phyloP scores from a whole-genome alignment of 495 filamentous ascomycete species.

The Podospora bellae-mahoneyi region DNA sequence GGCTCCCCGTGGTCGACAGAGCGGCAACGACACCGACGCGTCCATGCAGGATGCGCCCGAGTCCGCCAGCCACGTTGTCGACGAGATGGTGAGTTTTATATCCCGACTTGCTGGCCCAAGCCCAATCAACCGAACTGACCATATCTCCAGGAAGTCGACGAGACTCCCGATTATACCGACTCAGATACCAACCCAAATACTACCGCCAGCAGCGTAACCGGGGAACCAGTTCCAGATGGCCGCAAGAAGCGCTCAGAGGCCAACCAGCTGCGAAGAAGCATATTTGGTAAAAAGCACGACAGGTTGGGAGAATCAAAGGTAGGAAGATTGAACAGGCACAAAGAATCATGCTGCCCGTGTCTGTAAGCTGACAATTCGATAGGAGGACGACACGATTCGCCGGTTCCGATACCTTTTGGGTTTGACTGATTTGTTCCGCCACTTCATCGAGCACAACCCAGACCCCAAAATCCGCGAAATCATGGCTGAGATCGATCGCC shows the following conservation, averaged over 20 bases:
- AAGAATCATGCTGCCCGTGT: neutral
- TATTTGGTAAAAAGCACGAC: slow-evolving; percentile 93
- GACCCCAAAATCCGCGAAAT: slow-evolving; percentile 88
- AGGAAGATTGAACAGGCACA: slow-evolving; percentile 24
- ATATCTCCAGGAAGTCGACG: slow-evolving; percentile 60
- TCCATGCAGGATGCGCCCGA: slow-evolving; percentile 63
- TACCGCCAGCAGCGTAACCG: slow-evolving; percentile 80
- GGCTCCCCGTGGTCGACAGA: slow-evolving; percentile 55
- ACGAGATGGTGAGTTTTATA: slow-evolving; percentile 47
- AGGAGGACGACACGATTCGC: slow-evolving; percentile 95
- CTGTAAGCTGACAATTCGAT: slow-evolving; percentile 15
- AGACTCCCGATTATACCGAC: slow-evolving; percentile 83
- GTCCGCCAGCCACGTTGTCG: slow-evolving; percentile 30
- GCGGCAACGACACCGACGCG: slow-evolving; percentile 51
- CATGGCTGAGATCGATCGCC: slow-evolving; percentile 87
- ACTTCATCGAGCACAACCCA: slow-evolving; percentile 97
- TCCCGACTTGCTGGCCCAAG: neutral
- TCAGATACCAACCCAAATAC: slow-evolving; percentile 92
- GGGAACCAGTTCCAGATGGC: slow-evolving; percentile 69
- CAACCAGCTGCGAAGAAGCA: slow-evolving; percentile 79
- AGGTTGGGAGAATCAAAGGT: slow-evolving; percentile 87
- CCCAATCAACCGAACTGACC: neutral
- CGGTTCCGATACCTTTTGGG: slow-evolving; percentile 95
- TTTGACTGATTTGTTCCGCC: slow-evolving; percentile 94
- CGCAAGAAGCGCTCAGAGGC: slow-evolving; percentile 81